Conservation (phyloP, 2,329 filamentous ascomycete species). For the Thielaviopsis populi region DNA sequence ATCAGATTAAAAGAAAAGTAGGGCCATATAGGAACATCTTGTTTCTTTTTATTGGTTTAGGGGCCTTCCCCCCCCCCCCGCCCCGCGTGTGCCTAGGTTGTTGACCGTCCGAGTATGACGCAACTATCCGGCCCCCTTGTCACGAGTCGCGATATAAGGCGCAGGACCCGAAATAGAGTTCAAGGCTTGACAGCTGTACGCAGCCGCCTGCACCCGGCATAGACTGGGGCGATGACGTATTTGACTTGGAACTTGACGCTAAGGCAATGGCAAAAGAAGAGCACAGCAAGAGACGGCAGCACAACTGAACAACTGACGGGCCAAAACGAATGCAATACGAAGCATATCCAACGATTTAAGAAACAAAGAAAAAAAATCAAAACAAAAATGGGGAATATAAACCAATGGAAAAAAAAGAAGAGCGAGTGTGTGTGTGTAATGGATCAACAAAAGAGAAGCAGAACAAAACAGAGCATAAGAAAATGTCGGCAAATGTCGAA, state of each 20-base stretch:
- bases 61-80: not conserved
- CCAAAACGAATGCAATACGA: not conserved
- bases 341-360: not conserved
- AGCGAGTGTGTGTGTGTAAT: constrained; percentile 1
- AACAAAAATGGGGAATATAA: not conserved
- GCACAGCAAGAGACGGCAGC: not conserved
- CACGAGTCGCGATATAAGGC: not conserved
- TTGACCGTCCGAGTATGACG: not conserved
- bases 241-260: not conserved
- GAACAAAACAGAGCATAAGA: not conserved
- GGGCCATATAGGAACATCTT: not conserved
- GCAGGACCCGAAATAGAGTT: not conserved
- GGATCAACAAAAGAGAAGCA: not conserved
- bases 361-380: not conserved
- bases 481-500: not conserved
- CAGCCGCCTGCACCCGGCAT: not conserved
- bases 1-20: not conserved
- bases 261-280: not conserved
- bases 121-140: not conserved
- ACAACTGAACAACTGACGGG: not conserved
- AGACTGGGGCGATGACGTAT: not conserved
- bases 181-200: not conserved
- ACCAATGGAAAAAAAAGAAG: constrained; percentile 1
- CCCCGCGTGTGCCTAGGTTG: too few species aligned
- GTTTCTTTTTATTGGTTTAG: not conserved